A percentile compares a stretch with the other conserved stretches of the same genome.
Conservation (phyloP, 2,329 filamentous ascomycete genomes). For the Alternaria ethzedia region DNA sequence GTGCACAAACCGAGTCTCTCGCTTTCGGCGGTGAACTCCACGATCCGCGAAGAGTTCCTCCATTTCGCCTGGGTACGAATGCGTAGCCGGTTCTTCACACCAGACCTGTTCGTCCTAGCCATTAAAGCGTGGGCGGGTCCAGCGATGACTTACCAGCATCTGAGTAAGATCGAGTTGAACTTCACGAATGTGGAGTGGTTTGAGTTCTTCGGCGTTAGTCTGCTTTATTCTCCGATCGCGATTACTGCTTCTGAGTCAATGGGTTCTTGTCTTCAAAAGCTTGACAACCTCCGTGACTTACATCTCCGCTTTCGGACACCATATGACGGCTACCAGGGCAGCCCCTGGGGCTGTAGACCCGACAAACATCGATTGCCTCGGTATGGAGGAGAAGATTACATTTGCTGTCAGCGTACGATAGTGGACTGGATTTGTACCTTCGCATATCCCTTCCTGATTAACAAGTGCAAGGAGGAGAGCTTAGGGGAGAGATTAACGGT, state of each 20-base stretch:
- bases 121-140: not conserved
- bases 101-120: not conserved
- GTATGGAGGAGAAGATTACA: not conserved
- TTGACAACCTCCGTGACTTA: not conserved
- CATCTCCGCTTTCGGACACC: not conserved
- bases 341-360: not conserved
- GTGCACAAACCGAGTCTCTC: not conserved
- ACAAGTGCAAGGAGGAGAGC: not conserved
- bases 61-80: not conserved
- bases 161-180: not conserved
- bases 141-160: not conserved
- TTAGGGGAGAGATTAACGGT: not conserved
- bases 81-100: not conserved
- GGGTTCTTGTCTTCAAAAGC: not conserved
- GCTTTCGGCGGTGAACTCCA: not conserved
- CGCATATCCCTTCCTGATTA: not conserved
- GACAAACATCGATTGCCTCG: not conserved
- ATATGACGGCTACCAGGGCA: not conserved
- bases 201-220: not conserved
- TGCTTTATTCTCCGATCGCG: not conserved
- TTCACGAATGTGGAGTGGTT: not conserved
- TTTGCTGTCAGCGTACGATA: not conserved
- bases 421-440: not conserved
- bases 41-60: not conserved
- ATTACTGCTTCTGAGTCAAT: no score